Evolutionary conservation across 345 rosid genomes (phyloP).

Genomic region (Gossypium thurberi): DNA sequence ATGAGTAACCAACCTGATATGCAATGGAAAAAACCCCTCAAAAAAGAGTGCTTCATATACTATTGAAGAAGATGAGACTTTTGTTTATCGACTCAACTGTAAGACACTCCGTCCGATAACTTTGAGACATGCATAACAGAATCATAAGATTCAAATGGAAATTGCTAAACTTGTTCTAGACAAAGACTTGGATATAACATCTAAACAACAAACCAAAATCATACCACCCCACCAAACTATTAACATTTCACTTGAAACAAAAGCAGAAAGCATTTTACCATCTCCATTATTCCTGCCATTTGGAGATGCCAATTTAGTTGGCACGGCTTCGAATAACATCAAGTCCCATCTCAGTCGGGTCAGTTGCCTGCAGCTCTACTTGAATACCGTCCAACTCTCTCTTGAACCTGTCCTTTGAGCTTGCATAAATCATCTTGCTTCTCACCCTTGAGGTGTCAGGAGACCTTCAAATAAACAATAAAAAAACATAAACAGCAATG

Average conservation of each 20-base stretch:
- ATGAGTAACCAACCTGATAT: too few relatives aligned
- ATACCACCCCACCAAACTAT: conserved; percentile 25
- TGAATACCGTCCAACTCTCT: conserved; percentile 66
- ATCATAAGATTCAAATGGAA: conserved; percentile 14
- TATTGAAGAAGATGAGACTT: background rate
- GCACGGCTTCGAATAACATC: conserved; percentile 36
- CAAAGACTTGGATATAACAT: conserved; percentile 25
- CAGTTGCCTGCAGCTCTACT: conserved; percentile 59
- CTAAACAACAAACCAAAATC: conserved; percentile 19
- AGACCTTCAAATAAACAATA: conserved; percentile 30
- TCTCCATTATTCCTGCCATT: background rate
- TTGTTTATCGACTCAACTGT: background rate
- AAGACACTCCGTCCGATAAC: background rate
- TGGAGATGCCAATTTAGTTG: background rate
- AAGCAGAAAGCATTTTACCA: background rate
- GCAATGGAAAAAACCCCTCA: background rate
- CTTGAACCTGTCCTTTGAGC: conserved; percentile 62
- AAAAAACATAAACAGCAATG: background rate
- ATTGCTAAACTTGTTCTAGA: conserved; percentile 17
- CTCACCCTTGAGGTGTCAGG: conserved; percentile 53
- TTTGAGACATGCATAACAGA: conserved; percentile 17
- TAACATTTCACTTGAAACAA: conserved; percentile 20
- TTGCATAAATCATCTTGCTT: conserved; percentile 68
- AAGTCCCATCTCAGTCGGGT: conserved; percentile 62
- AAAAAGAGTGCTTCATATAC: background rate